These are phyloP conservation scores for Coprinopsis sp. DNA, from an alignment of 768 basidiomycete genomes.

Conservation along the genomic window DNA sequence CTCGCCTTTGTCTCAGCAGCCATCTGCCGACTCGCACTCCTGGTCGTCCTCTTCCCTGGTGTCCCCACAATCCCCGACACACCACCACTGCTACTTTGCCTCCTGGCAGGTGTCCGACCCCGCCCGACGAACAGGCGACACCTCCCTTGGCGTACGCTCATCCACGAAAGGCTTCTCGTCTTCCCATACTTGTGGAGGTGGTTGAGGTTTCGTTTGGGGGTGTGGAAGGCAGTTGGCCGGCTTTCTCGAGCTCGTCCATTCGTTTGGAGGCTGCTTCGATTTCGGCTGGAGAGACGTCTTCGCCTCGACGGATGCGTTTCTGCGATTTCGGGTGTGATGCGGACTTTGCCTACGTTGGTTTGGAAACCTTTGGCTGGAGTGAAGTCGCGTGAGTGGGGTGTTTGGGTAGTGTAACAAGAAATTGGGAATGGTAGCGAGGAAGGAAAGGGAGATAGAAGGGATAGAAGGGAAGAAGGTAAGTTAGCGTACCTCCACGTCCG, in stretches of 20 bases:
- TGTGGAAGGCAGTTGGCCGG: background rate
- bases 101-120: too few relatives aligned
- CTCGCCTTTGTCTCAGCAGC: conserved; percentile 13
- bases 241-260: conserved; percentile 32
- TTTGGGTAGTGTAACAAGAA: too few relatives aligned
- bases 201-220: too few relatives aligned
- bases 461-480: too few relatives aligned
- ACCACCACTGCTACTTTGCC: conserved; percentile 10
- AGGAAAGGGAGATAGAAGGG: too few relatives aligned
- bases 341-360: conserved; percentile 45
- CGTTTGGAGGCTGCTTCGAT: conserved; percentile 42
- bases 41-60: conserved; percentile 15
- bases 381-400: too few relatives aligned
- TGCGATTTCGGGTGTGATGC: conserved; percentile 52
- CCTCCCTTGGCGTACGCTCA: background rate
- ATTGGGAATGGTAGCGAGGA: too few relatives aligned
- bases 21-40: background rate
- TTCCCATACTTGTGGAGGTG: background rate
- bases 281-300: conserved; percentile 49
- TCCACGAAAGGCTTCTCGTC: conserved; percentile 6
- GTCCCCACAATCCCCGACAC: conserved; percentile 19
- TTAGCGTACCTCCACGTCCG: conserved; percentile 47
- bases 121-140: conserved; percentile 6
- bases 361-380: conserved; percentile 50
- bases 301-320: conserved; percentile 47